phyloP scores from a whole-genome alignment of 805 yeast genomes.

The Ogataea sp. region DNA sequence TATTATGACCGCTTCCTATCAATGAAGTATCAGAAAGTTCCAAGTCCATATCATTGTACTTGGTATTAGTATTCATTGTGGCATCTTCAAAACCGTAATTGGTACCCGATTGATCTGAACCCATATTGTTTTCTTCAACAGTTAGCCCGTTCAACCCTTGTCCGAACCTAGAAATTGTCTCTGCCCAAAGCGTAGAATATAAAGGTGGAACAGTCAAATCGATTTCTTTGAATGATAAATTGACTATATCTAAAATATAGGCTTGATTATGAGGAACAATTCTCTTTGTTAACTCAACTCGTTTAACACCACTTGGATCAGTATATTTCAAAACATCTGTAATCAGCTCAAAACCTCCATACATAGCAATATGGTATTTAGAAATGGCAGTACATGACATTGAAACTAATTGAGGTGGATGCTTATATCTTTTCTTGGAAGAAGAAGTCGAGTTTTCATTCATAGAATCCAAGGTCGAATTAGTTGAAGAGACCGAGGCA shows the following conservation, averaged over 20 bases:
- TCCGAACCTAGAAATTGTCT: slow-evolving; percentile 26
- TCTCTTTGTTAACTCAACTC: slow-evolving; percentile 28
- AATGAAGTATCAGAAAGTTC: not conserved
- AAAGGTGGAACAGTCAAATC: slow-evolving; percentile 25
- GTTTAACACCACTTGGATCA: slow-evolving; percentile 29
- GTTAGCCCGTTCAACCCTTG: slow-evolving; percentile 17
- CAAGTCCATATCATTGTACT: not conserved
- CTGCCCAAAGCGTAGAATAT: slow-evolving; percentile 15
- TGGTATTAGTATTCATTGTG: not conserved
- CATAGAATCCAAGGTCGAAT: not conserved
- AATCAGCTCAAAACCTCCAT: slow-evolving; percentile 58
- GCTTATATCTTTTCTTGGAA: slow-evolving; percentile 14
- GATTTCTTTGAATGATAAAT: slow-evolving; percentile 41
- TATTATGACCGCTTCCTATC: not conserved
- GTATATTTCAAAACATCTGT: slow-evolving; percentile 22
- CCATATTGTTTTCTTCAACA: slow-evolving; percentile 18
- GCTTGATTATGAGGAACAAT: slow-evolving; percentile 35
- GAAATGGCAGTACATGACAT: slow-evolving; percentile 43
- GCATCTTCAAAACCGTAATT: not conserved
- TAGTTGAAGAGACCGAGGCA: not conserved
- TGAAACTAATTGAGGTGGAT: slow-evolving; percentile 46
- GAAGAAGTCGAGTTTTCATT: not conserved
- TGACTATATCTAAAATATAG: slow-evolving; percentile 48
- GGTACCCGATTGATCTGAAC: not conserved
- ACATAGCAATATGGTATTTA: slow-evolving; percentile 48